A percentile compares a stretch with the other conserved stretches of the same genome.
phyloP scores from a whole-genome alignment of 331 rosid genomes.

The Ulmus americana region DNA sequence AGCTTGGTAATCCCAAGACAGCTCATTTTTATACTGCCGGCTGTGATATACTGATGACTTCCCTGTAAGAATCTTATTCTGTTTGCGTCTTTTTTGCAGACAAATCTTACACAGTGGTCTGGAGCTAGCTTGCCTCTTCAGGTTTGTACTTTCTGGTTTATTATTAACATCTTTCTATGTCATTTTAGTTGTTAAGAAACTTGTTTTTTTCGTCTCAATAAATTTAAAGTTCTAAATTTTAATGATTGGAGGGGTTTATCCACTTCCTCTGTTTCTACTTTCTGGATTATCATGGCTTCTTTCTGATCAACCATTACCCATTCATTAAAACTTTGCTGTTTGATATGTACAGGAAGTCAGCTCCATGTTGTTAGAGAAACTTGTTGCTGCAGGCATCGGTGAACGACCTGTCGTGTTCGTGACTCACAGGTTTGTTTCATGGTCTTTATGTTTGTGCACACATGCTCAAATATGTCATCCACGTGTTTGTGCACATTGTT shows the following conservation, averaged over 20 bases:
- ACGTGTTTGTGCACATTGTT: neutral
- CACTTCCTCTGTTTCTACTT: too few species aligned
- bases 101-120: conserved; percentile 92
- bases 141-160: conserved; percentile 39
- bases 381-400: conserved; percentile 90
- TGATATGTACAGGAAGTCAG: conserved; percentile 82
- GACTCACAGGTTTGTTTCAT: conserved; percentile 73
- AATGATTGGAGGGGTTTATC: neutral
- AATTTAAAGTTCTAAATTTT: neutral
- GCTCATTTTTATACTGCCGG: conserved; percentile 2
- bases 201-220: neutral
- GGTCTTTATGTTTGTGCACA: neutral
- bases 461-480: neutral
- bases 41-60: conserved; percentile 13
- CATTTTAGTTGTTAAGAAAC: neutral
- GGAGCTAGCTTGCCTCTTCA: conserved; percentile 98
- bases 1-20: neutral
- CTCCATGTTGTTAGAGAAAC: conserved; percentile 82
- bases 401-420: conserved; percentile 87
- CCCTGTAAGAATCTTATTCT: conserved; percentile 33
- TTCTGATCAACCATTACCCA: neutral
- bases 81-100: conserved; percentile 47
- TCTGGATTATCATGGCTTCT: too few species aligned
- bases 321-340: conserved; percentile 12
- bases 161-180: neutral